Evolutionary conservation across 2,329 filamentous ascomycete genomes (phyloP).

Genomic region (Leptographium radiaticola): DNA sequence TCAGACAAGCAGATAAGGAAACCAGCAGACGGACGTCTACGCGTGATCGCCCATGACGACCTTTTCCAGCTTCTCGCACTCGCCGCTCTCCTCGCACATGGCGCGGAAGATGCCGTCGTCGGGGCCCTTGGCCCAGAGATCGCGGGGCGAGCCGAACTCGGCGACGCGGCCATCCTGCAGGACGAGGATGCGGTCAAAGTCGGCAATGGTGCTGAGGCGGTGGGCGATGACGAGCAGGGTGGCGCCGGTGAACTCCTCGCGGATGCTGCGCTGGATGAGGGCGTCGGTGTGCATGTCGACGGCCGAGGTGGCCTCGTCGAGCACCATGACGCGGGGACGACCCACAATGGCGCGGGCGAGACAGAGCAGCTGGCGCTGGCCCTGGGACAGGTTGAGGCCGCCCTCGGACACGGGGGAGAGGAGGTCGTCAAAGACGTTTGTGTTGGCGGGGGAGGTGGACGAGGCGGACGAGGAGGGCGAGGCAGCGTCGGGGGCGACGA

Average conservation of each 20-base stretch:
- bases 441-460: slow-evolving; percentile 32
- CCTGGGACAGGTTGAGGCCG: slow-evolving; percentile 62
- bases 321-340: slow-evolving; percentile 62
- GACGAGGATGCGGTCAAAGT: slow-evolving; percentile 64
- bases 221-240: slow-evolving; percentile 67
- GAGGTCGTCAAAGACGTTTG: slow-evolving; percentile 53
- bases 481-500: slow-evolving; percentile 19
- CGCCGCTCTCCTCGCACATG: slow-evolving; percentile 51
- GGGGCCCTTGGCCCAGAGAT: slow-evolving; percentile 41
- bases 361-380: slow-evolving; percentile 64
- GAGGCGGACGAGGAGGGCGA: slow-evolving; percentile 11
- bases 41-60: slow-evolving; percentile 24
- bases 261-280: slow-evolving; percentile 60
- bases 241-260: slow-evolving; percentile 55
- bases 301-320: slow-evolving; percentile 68
- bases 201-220: slow-evolving; percentile 61
- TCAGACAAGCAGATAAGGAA: neutral
- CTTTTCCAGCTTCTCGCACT: slow-evolving; percentile 37
- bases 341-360: slow-evolving; percentile 61
- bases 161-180: slow-evolving; percentile 53
- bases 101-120: slow-evolving; percentile 41
- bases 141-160: slow-evolving; percentile 52
- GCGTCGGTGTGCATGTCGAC: slow-evolving; percentile 67
- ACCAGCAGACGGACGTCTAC: neutral
- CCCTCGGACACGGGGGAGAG: slow-evolving; percentile 54